Conservation (phyloP, 306 rosid species). For the Luffa aegyptiaca region DNA sequence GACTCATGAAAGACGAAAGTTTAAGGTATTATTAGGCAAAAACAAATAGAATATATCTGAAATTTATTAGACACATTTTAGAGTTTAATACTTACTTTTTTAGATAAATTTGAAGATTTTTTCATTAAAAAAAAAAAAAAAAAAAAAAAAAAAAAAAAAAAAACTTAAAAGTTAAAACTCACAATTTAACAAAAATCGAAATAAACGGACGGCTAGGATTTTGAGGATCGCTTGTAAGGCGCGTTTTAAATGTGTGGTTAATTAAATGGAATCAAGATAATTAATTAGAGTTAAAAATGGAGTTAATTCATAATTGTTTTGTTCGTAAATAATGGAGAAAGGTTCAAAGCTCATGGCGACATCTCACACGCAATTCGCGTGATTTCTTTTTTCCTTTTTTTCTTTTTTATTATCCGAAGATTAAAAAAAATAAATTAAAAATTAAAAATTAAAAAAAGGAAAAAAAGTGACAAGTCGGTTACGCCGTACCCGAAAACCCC, state of each 20-base stretch:
- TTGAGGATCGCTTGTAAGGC: not conserved
- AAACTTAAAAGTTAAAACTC: no score
- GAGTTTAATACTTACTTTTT: no score
- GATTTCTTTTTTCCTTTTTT: not conserved
- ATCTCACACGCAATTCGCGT: not conserved
- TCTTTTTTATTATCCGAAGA: no score
- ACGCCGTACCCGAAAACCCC: not conserved
- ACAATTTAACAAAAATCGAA: no score
- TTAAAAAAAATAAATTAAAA: not conserved
- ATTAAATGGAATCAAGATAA: not conserved
- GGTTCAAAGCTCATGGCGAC: not conserved
- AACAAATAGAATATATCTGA: no score
- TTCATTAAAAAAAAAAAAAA: no score
- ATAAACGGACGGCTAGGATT: not conserved
- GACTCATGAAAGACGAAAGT: no score
- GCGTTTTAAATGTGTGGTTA: not conserved
- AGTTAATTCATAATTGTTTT: not conserved
- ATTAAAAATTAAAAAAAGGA: not conserved
- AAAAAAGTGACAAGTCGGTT: not conserved
- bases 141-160: no score
- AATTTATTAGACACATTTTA: no score
- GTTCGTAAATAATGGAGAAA: not conserved
- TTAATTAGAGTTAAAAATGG: not conserved
- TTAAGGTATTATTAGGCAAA: no score
- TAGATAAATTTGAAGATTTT: no score